Evolutionary conservation across 257 asterid genomes (phyloP).

Genomic region (Ophiorrhiza pumila): DNA sequence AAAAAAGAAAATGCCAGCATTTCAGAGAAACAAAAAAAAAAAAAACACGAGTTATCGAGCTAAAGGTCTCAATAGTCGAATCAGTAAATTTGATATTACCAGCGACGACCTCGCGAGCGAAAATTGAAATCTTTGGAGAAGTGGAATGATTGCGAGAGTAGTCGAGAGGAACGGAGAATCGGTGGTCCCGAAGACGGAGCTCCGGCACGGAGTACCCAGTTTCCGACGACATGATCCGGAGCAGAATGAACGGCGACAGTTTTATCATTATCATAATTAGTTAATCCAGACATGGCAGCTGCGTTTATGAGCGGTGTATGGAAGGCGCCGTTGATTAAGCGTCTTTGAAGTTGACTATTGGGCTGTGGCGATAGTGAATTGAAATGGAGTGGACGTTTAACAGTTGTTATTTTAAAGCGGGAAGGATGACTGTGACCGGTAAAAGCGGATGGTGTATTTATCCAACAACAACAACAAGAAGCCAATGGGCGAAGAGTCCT

Average conservation of each 20-base stretch:
- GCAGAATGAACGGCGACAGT: conserved; percentile 13
- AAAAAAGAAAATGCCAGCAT: background rate
- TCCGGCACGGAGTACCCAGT: conserved; percentile 93
- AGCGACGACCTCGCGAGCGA: conserved; percentile 81
- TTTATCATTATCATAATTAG: conserved; percentile 23
- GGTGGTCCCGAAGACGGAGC: conserved; percentile 81
- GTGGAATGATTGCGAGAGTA: conserved; percentile 34
- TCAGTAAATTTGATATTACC: conserved; percentile 33
- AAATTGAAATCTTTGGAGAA: conserved; percentile 58
- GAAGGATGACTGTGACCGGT: too few species aligned
- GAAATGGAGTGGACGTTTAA: background rate
- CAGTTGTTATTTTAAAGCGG: background rate
- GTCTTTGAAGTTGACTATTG: background rate
- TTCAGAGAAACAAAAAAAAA: too few species aligned
- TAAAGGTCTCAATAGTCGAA: too few species aligned
- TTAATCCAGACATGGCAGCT: conserved; percentile 29
- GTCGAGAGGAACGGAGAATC: conserved; percentile 80
- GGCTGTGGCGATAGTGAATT: conserved; percentile 6
- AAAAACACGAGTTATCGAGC: too few species aligned
- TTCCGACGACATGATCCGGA: conserved; percentile 41
- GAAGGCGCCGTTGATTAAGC: conserved; percentile 28
- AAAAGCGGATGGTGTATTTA: too few species aligned
- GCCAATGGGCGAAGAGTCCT: too few species aligned
- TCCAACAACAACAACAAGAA: too few species aligned
- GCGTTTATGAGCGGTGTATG: conserved; percentile 24